These are phyloP conservation scores for Guyanaporus albipodus DNA, from an alignment of 768 basidiomycete species.

Conservation along the genomic window DNA sequence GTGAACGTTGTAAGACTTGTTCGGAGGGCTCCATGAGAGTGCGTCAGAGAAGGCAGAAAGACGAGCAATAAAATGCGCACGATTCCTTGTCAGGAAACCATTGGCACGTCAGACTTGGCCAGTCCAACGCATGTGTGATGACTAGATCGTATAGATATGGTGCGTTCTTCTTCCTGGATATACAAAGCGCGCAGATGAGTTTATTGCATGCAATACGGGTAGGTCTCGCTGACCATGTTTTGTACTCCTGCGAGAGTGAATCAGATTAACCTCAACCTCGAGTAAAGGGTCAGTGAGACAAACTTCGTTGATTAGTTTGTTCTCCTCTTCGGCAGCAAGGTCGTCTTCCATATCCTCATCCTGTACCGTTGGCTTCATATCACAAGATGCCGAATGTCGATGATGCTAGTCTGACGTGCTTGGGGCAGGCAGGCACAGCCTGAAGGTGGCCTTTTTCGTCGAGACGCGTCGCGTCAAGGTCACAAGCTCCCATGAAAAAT, in stretches of 20 bases:
- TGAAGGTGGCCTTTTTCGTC: conserved; percentile 4
- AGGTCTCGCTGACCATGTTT: conserved; percentile 60
- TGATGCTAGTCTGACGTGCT: neutral
- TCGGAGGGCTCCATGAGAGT: conserved; percentile 57
- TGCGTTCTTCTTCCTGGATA: conserved; percentile 87
- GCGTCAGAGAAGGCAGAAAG: neutral
- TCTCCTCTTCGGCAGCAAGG: conserved; percentile 79
- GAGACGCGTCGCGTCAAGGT: conserved; percentile 27
- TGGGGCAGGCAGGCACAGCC: neutral
- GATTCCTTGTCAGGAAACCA: conserved; percentile 98
- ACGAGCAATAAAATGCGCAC: conserved; percentile 44
- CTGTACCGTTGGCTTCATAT: conserved; percentile 46
- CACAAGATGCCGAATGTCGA: neutral
- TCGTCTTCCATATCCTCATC: conserved; percentile 76
- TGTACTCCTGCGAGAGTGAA: conserved; percentile 60
- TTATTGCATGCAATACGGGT: neutral
- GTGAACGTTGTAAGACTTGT: conserved; percentile 93
- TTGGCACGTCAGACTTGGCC: conserved; percentile 97
- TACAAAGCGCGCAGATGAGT: neutral
- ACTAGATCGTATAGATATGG: conserved; percentile 98
- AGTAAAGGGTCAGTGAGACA: conserved; percentile 16
- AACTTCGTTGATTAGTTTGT: conserved; percentile 86
- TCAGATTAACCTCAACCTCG: conserved; percentile 7
- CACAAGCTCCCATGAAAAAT: neutral
- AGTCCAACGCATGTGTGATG: conserved; percentile 95